A percentile compares a stretch with the other conserved stretches of the same genome.
Evolutionary conservation across 2,329 filamentous ascomycete genomes (phyloP).

Genomic region (Phialophora chinensis): DNA sequence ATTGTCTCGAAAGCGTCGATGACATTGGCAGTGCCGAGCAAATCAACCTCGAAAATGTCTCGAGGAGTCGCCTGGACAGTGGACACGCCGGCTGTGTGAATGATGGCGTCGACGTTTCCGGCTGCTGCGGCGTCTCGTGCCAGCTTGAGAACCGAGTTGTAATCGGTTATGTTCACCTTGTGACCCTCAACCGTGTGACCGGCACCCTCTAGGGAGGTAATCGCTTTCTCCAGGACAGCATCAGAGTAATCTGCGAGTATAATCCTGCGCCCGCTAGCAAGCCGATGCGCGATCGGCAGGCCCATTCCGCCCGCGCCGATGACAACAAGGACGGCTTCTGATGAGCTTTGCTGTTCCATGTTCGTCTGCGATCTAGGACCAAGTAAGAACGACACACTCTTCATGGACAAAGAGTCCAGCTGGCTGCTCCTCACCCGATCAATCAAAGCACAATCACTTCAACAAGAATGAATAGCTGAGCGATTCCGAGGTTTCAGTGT

Average conservation of each 20-base stretch:
- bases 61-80: neutral
- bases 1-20: neutral
- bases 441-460: too few species aligned
- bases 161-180: neutral
- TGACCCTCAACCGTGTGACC: neutral
- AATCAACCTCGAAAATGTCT: neutral
- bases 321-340: neutral
- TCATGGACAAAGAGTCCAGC: too few species aligned
- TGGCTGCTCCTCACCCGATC: too few species aligned
- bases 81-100: neutral
- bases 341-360: neutral
- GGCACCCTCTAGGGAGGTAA: neutral
- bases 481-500: too few species aligned
- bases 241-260: neutral
- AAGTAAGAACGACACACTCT: too few species aligned
- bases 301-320: neutral
- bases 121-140: slow-evolving; percentile 2
- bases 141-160: neutral
- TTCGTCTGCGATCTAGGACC: too few species aligned
- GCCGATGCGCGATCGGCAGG: neutral
- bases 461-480: too few species aligned
- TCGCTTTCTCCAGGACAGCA: neutral
- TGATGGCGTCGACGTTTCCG: neutral
- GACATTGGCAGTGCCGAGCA: neutral
- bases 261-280: neutral